phyloP scores from a whole-genome alignment of 2,329 filamentous ascomycete species.

The Dothistroma pini region DNA sequence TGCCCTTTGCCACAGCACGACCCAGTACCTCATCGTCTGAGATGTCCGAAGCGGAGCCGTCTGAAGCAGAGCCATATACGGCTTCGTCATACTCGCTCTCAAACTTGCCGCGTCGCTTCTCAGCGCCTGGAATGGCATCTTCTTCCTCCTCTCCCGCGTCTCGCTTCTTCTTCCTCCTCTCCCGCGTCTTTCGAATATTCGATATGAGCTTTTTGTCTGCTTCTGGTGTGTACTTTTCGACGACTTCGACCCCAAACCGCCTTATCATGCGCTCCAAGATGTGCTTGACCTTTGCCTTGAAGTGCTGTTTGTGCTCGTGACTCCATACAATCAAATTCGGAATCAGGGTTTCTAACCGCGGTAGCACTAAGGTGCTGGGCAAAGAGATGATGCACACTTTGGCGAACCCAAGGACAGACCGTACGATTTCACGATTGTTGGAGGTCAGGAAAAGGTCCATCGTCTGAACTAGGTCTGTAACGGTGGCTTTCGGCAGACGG shows the following conservation, averaged over 20 bases:
- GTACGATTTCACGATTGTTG: slow-evolving; percentile 95
- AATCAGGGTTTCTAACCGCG: slow-evolving; percentile 71
- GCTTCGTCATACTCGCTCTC: slow-evolving; percentile 94
- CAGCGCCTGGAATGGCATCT: slow-evolving; percentile 35
- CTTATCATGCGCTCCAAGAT: slow-evolving; percentile 93
- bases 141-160: slow-evolving; percentile 59
- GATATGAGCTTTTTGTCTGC: slow-evolving; percentile 83
- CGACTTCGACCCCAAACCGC: slow-evolving; percentile 76
- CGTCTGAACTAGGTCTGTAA: slow-evolving; percentile 83
- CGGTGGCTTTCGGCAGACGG: slow-evolving; percentile 62
- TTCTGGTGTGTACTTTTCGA: slow-evolving; percentile 79
- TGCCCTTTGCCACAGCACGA: slow-evolving; percentile 46
- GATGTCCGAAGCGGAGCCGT: slow-evolving; percentile 56
- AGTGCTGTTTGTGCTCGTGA: slow-evolving; percentile 96
- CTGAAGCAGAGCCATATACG: slow-evolving; percentile 67
- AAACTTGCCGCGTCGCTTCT: slow-evolving; percentile 60
- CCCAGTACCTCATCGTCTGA: slow-evolving; percentile 58
- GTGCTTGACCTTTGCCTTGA: slow-evolving; percentile 96
- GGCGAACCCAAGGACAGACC: slow-evolving; percentile 90
- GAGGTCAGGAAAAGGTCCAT: slow-evolving; percentile 95
- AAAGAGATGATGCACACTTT: slow-evolving; percentile 91
- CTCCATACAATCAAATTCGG: slow-evolving; percentile 94
- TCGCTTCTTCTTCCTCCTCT: slow-evolving; percentile 87
- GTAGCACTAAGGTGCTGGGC: slow-evolving; percentile 72
- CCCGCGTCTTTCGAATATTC: slow-evolving; percentile 94